Evolutionary conservation across 768 basidiomycete genomes (phyloP), one percentile per base, ranked within the genome.

Genomic region (Guyanaporus albipodus): DNA sequence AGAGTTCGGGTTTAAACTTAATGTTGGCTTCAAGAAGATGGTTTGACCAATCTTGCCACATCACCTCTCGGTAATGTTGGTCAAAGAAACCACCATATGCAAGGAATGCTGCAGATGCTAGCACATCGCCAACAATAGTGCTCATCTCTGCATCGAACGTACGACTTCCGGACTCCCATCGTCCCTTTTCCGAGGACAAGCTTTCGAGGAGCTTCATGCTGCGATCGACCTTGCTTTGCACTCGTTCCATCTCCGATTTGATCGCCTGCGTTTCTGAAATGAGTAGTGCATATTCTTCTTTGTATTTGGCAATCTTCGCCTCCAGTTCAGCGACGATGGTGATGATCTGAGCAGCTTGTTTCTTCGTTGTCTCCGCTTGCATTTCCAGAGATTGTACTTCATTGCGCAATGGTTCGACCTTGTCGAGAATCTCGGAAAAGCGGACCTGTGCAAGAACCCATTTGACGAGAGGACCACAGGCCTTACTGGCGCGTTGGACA

Each of bases 1-100:
- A 90, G 5, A 98, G 80, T 60, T 97, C 94, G 1, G 80, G 70
- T 66, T 96, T 98, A 77, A 84, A 95, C 64, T 86, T 87, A 73
- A 99, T 80, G 57, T 79, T 87, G 36, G 95, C 93, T 53, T 92
- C 92, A 3, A 81, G 64, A 27, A 99, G 78, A 65, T 98, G 96
- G 49, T 75, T 78, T 17, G 84, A 81, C 96, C 95, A 99, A 56
- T 91, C 85, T 55, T 92, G 85, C 91, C 91, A 93, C 90, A 96
- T 94, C 48, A 83, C 78, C 66, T 97, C 93, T 50, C 96, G 90
- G 70, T 97, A 95, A 61, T 91, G 86, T 66, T 99, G 96, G 64
- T 99, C 96, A 64, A 98, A 99, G 81, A 92, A 98, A 42, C 96
- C 96, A 18, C 88, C 85, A 58, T 99, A 99, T 1, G 96, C 94